Percentiles rank a stretch among this genome's conserved stretches.
Conservation (phyloP, 352 stramenopile genomes). For the Phytophthora megakarya region DNA sequence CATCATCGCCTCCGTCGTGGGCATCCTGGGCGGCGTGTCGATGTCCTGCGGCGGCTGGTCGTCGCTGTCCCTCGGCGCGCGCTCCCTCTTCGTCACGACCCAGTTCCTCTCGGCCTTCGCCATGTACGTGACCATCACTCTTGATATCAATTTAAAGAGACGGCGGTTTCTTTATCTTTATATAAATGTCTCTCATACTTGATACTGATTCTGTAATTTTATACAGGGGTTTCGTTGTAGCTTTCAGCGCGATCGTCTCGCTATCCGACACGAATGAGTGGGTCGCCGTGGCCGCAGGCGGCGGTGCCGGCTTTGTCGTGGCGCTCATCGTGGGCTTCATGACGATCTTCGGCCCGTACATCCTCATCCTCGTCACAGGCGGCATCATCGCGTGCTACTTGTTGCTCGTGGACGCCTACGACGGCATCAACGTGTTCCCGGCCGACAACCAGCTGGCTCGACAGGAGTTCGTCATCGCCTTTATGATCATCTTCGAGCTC, state of each 20-base stretch:
- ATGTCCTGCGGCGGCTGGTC: constrained; percentile 89
- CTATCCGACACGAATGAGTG: constrained; percentile 74
- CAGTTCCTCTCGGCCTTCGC: constrained; percentile 84
- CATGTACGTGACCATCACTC: constrained; percentile 70
- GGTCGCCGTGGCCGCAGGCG: constrained; percentile 66
- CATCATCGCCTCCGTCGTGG: constrained; percentile 80
- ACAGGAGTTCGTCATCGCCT: constrained; percentile 88
- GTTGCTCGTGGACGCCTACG: constrained; percentile 76
- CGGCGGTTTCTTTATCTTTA: background rate
- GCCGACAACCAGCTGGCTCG: constrained; percentile 76
- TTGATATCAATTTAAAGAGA: too few species aligned
- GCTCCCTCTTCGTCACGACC: constrained; percentile 82
- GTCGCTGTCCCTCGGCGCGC: constrained; percentile 79
- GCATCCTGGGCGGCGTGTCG: constrained; percentile 80
- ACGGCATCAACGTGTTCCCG: constrained; percentile 71
- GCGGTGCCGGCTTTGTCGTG: constrained; percentile 66
- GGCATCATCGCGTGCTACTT: constrained; percentile 75
- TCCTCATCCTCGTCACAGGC: constrained; percentile 71
- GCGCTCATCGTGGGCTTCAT: constrained; percentile 77
- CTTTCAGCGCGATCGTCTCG: constrained; percentile 70
- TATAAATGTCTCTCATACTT: constrained; percentile 20
- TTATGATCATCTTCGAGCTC: constrained; percentile 88
- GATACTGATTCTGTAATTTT: constrained; percentile 16
- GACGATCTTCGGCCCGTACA: constrained; percentile 68
- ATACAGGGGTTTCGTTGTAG: constrained; percentile 67